Evolutionary conservation across 495 filamentous ascomycete genomes (phyloP).

Genomic region (Xylaria longipes): DNA sequence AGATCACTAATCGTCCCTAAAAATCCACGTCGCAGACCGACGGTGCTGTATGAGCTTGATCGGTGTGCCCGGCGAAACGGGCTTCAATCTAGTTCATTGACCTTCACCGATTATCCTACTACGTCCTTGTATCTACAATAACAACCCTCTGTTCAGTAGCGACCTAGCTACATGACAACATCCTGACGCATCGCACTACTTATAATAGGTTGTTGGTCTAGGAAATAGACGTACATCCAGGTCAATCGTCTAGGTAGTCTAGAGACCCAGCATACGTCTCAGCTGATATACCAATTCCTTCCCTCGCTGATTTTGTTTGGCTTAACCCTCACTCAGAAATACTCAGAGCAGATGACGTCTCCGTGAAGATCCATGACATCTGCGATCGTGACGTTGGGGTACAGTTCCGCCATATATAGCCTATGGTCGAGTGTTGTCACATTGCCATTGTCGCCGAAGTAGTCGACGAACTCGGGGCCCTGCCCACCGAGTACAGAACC

Average conservation of each 20-base stretch:
- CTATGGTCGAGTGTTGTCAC: constrained; percentile 44
- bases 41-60: neutral
- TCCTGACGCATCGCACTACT: too few relatives aligned
- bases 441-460: constrained; percentile 39
- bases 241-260: neutral
- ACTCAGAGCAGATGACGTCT: constrained; percentile 40
- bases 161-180: too few relatives aligned
- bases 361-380: constrained; percentile 47
- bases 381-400: constrained; percentile 38
- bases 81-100: too few relatives aligned
- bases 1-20: neutral
- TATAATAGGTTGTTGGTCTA: too few relatives aligned
- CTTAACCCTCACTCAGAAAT: neutral
- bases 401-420: constrained; percentile 33
- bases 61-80: neutral
- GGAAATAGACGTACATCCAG: neutral
- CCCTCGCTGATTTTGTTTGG: neutral
- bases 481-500: constrained; percentile 11
- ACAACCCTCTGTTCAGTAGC: too few relatives aligned
- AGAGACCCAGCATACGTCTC: neutral
- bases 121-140: too few relatives aligned
- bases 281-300: too few relatives aligned
- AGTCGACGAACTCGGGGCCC: constrained; percentile 32
- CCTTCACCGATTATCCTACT: too few relatives aligned
- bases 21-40: neutral